phyloP scores from a whole-genome alignment of 2,329 filamentous ascomycete species.

The Fusarium sp. region DNA sequence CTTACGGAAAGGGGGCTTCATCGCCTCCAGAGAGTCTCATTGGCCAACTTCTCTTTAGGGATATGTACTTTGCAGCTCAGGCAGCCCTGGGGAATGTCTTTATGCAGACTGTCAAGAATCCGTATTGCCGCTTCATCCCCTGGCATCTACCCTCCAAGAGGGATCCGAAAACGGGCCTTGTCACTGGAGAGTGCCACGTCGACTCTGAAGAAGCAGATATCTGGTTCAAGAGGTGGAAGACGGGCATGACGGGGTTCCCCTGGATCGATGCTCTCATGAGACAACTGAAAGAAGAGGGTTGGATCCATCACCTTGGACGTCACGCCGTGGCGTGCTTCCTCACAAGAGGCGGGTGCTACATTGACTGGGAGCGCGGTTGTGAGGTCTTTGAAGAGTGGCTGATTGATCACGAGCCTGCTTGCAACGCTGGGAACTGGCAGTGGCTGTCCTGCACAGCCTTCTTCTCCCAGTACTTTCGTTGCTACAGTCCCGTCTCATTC shows the following conservation, averaged over 20 bases:
- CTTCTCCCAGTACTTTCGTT: constrained; percentile 77
- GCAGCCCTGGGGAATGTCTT: constrained; percentile 74
- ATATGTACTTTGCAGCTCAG: constrained; percentile 87
- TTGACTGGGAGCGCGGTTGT: constrained; percentile 82
- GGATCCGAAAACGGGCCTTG: constrained; percentile 55
- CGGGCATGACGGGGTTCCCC: constrained; percentile 79
- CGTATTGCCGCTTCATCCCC: constrained; percentile 78
- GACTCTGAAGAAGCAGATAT: constrained; percentile 71
- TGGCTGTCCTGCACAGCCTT: constrained; percentile 83
- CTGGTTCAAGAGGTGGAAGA: constrained; percentile 77
- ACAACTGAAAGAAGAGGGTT: constrained; percentile 77
- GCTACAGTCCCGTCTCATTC: constrained; percentile 78
- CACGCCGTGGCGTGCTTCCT: constrained; percentile 85
- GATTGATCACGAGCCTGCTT: constrained; percentile 79
- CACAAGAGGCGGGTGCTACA: constrained; percentile 82
- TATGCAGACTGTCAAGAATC: constrained; percentile 73
- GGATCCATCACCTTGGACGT: constrained; percentile 83
- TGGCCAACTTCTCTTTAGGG: constrained; percentile 80
- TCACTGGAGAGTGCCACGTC: constrained; percentile 72
- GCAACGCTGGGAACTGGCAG: constrained; percentile 82
- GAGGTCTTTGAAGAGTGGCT: constrained; percentile 83
- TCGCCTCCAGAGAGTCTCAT: constrained; percentile 75
- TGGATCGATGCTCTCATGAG: constrained; percentile 87
- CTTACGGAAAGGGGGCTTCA: constrained; percentile 67
- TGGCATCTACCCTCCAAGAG: constrained; percentile 79